phyloP scores from a whole-genome alignment of 192 early-diverging fungal species.

The Backusella liffmaniae region DNA sequence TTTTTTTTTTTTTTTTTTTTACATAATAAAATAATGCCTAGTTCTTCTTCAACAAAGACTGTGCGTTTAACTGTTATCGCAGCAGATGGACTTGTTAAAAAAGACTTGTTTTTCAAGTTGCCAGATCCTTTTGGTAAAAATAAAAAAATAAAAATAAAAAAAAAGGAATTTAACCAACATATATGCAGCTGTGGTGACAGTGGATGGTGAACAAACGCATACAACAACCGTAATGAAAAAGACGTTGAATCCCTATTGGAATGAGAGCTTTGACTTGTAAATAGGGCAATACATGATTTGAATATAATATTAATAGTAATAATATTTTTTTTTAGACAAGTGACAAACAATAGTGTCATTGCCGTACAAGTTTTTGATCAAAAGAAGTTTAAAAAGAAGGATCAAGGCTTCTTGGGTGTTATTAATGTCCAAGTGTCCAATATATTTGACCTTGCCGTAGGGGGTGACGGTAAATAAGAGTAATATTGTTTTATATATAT shows the following conservation, averaged over 20 bases:
- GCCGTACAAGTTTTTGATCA: constrained; percentile 98
- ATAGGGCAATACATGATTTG: neutral
- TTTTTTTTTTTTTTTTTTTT: neutral
- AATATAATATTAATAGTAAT: neutral
- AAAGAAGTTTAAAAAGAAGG: constrained; percentile 91
- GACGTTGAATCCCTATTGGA: constrained; percentile 92
- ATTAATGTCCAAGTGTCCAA: constrained; percentile 82
- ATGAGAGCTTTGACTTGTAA: constrained; percentile 26
- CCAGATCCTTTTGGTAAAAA: constrained; percentile 88
- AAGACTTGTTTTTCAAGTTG: constrained; percentile 83
- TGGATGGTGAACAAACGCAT: constrained; percentile 95
- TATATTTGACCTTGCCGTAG: constrained; percentile 74
- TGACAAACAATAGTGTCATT: constrained; percentile 73
- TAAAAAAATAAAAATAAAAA: neutral
- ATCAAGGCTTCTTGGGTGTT: constrained; percentile 89
- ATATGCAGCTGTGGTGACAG: constrained; percentile 89
- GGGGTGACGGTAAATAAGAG: constrained; percentile 47
- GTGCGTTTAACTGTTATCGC: constrained; percentile 67
- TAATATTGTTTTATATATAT: neutral
- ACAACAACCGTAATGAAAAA: constrained; percentile 87
- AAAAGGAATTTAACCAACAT: constrained; percentile 59
- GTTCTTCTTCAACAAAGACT: constrained; percentile 1
- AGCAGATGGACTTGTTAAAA: constrained; percentile 88
- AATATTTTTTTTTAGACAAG: constrained; percentile 48
- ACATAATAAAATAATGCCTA: neutral